Conservation (phyloP, 2,329 filamentous ascomycete genomes). For the Arthrinium puccinioides region DNA sequence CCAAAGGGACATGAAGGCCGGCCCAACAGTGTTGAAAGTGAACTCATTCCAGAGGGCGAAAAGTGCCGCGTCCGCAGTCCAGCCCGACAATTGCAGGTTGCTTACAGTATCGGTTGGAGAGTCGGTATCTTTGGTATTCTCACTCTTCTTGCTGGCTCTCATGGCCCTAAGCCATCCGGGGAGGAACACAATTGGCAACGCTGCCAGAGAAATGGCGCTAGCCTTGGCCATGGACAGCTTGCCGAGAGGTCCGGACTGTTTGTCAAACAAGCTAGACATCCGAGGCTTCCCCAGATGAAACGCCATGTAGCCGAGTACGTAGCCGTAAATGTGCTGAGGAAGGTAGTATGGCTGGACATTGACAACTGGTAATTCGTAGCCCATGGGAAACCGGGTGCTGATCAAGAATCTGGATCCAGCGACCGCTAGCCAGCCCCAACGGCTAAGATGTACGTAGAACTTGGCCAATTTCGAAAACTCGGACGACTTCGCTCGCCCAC, state of each 20-base stretch:
- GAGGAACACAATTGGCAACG: not conserved
- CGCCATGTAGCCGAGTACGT: conserved; percentile 3
- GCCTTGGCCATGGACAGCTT: conserved; percentile 2
- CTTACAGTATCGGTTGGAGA: no score
- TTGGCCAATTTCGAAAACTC: conserved; percentile 1
- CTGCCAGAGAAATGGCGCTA: not conserved
- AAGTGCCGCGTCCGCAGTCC: conserved; percentile 2
- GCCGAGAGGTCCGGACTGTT: no score
- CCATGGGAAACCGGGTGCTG: conserved; percentile 1
- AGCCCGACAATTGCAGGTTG: conserved; percentile 1
- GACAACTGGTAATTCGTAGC: conserved; percentile 1
- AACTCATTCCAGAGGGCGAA: conserved; percentile 3
- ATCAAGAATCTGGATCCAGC: conserved; percentile 4
- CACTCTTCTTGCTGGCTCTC: not conserved
- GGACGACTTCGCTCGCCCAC: not conserved
- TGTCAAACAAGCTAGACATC: conserved; percentile 2
- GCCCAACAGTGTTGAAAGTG: conserved; percentile 2
- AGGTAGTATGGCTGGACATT: not conserved
- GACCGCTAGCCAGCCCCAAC: conserved; percentile 5
- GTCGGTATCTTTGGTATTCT: no score
- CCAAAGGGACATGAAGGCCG: not conserved
- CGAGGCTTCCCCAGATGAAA: conserved; percentile 2
- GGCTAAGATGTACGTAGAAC: conserved; percentile 2
- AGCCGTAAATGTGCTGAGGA: conserved; percentile 3
- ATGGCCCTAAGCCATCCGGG: not conserved